phyloP scores from a whole-genome alignment of 768 basidiomycete genomes.

The Podaxis carcinomalis region DNA sequence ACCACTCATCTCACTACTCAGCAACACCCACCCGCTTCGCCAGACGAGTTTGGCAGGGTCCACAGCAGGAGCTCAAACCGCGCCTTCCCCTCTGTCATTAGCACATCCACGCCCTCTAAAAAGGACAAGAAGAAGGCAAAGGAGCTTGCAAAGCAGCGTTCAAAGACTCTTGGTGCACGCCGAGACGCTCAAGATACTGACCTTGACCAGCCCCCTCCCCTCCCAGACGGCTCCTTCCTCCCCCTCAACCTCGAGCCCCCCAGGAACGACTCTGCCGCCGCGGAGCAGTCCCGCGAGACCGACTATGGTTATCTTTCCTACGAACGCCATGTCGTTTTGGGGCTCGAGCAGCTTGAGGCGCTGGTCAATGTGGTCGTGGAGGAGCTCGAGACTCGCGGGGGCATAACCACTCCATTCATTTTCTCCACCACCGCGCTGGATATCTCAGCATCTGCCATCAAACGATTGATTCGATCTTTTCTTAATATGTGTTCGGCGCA shows the following conservation, averaged over 20 bases:
- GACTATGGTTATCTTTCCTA: constrained; percentile 75
- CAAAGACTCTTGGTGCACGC: constrained; percentile 38
- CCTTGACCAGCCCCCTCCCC: constrained; percentile 23
- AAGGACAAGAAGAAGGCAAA: constrained; percentile 53
- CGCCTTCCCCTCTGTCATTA: constrained; percentile 16
- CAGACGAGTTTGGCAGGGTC: constrained; percentile 68
- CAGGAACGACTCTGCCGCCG: constrained; percentile 27
- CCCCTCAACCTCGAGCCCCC: constrained; percentile 49
- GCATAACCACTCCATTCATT: constrained; percentile 85
- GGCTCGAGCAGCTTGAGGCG: constrained; percentile 66
- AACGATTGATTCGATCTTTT: constrained; percentile 76
- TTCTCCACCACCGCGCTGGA: constrained; percentile 89
- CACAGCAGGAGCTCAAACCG: constrained; percentile 40
- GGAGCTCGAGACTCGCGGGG: constrained; percentile 70
- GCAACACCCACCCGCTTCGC: constrained; percentile 21
- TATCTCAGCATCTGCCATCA: constrained; percentile 68
- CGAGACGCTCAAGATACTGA: constrained; percentile 30
- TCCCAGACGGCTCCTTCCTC: constrained; percentile 51
- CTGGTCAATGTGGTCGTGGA: constrained; percentile 68
- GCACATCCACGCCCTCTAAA: constrained; percentile 31
- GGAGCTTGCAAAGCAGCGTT: constrained; percentile 27
- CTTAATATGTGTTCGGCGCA: constrained; percentile 51
- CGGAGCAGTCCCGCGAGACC: constrained; percentile 32
- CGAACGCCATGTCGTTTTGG: constrained; percentile 69
- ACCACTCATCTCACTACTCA: constrained; percentile 25